These are phyloP conservation scores for Stephanodiscus triporus DNA, from an alignment of 108 stramenopile species.

Conservation along the genomic window DNA sequence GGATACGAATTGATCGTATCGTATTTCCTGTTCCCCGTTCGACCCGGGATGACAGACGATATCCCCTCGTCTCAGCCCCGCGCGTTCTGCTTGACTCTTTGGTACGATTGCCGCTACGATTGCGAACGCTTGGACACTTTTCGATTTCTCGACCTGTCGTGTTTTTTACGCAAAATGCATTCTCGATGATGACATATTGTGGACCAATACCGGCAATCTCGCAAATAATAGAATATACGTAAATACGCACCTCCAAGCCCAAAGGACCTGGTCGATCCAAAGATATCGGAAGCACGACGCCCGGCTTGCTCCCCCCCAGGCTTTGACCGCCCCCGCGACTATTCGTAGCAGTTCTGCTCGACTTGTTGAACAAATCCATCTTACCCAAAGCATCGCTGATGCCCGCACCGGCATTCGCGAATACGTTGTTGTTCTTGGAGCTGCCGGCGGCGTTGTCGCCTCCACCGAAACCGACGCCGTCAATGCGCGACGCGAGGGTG, in stretches of 20 bases:
- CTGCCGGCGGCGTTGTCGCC: background rate
- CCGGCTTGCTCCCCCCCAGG: conserved; percentile 68
- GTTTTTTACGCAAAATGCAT: too few species aligned
- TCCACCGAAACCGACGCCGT: conserved; percentile 21
- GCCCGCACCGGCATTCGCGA: conserved; percentile 50
- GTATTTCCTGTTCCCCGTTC: conserved; percentile 71
- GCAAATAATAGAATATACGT: too few species aligned
- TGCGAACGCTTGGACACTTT: conserved; percentile 54
- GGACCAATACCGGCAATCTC: too few species aligned
- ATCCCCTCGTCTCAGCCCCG: conserved; percentile 75
- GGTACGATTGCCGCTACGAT: conserved; percentile 62
- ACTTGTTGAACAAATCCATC: conserved; percentile 30
- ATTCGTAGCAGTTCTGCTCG: conserved; percentile 25
- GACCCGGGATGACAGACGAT: conserved; percentile 74
- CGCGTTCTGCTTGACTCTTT: conserved; percentile 59
- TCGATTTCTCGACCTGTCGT: conserved; percentile 54
- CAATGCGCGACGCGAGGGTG: background rate
- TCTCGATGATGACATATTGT: too few species aligned
- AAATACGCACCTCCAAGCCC: conserved; percentile 57
- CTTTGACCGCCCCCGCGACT: conserved; percentile 55
- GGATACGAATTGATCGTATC: conserved; percentile 67
- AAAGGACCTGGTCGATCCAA: conserved; percentile 63
- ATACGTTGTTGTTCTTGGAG: conserved; percentile 43
- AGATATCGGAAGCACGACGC: conserved; percentile 52
- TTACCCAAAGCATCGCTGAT: conserved; percentile 44